phyloP scores from a whole-genome alignment of 257 asterid genomes.

The Solanum rostratum region DNA sequence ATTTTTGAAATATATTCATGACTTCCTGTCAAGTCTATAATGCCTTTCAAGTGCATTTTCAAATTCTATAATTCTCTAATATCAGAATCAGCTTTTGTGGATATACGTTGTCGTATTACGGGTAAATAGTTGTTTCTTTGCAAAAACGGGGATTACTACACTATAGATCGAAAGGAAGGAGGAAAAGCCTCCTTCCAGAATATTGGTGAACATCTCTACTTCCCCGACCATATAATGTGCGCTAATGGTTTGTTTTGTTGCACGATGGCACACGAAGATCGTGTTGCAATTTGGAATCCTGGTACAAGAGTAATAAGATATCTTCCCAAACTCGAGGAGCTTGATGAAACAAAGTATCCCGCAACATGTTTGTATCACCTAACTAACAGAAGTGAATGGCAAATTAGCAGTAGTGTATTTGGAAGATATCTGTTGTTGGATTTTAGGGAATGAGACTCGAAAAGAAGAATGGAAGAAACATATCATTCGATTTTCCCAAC shows the following conservation, averaged over 20 bases:
- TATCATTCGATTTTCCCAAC: too few species aligned
- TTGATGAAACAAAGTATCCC: background rate
- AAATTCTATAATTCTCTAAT: too few species aligned
- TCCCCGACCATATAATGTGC: background rate
- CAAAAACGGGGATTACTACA: background rate
- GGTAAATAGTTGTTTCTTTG: too few species aligned
- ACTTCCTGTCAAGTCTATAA: too few species aligned
- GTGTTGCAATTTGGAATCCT: background rate
- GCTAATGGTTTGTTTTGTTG: background rate
- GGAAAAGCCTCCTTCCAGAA: background rate
- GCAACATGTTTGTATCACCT: too few species aligned
- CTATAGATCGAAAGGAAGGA: background rate
- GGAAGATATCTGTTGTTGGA: too few species aligned
- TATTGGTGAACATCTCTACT: background rate
- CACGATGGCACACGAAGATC: background rate
- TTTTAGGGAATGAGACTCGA: too few species aligned
- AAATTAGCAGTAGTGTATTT: background rate
- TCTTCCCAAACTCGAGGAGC: background rate
- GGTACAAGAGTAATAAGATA: background rate
- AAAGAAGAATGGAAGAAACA: too few species aligned
- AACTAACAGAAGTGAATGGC: background rate
- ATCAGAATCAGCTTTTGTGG: too few species aligned
- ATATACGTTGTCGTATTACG: too few species aligned
- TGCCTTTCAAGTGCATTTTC: too few species aligned
- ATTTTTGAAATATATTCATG: too few species aligned